Base-by-base conservation (phyloP, 192 early-diverging fungal species). In the Blastocladiella britannica region DNA sequence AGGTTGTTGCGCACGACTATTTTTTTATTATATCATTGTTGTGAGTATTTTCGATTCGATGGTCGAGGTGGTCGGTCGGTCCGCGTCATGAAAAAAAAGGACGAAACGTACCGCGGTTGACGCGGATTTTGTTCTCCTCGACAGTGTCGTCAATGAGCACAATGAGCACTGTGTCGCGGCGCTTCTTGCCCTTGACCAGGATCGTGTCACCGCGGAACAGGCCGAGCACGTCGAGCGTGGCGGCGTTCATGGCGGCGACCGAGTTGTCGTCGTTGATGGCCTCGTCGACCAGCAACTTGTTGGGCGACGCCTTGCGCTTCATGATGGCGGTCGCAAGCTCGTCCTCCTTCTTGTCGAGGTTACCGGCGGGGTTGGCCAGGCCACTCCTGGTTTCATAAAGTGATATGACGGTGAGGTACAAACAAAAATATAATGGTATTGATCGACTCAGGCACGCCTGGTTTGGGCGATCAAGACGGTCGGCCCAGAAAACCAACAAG, bases 221-320 rank as follows among this genome's bases (percentile, higher is more conserved):
- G 51, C 80, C 75, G 52, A 98, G 80, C 53, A 70, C 75, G 62
- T 98, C 93, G 74, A 98, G 89, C 25, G 93, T 96, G 55, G 81
- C 85, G 25, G 86, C 85, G 37, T 82, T 86, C 56, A 98, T 73
- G 31, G 83, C 74, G 56, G 86, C 79, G 24, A 98, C 89, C 23
- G 94, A 98, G 72, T 93, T 96, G 74, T 98, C 94, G 63, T 96
- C 93, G 65, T 85, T 95, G 58, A 79, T 84, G 28, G 90, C 88
- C 62, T 96, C 93, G 66, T 96, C 94, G 26, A 98, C 89, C 73
- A 98, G 86, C 54, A 98, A 72, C 77, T 98, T 98, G 78, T 98
- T 98, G n/a, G 88, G 89, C 37, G 91, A 84, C 0, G 86, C 65
- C 69, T 98, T 98, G 63, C 85, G 83, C 65, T 89, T 88, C 55